Percentiles rank a stretch among this genome's conserved stretches.
These are phyloP conservation scores for Trebouxia sp. DNA, from an alignment of 139 green algal genomes.

Conservation along the genomic window DNA sequence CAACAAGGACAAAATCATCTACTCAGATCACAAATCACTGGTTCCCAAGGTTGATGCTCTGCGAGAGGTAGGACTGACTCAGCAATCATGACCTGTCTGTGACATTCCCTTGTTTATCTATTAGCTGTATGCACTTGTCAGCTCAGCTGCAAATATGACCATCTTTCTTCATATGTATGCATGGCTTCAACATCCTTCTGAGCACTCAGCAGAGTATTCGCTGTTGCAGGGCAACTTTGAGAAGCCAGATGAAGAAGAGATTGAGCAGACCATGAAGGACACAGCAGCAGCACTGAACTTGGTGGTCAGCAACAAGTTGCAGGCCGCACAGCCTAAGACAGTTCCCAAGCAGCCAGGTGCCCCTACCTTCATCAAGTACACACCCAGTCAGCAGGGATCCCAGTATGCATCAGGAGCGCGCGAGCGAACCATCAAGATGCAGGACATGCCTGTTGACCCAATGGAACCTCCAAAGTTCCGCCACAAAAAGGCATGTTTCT, in stretches of 20 bases:
- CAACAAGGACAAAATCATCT: constrained; percentile 76
- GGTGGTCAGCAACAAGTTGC: constrained; percentile 79
- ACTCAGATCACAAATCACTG: constrained; percentile 75
- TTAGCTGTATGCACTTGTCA: no score
- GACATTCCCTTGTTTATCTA: no score
- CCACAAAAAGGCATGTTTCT: constrained; percentile 72
- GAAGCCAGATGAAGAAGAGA: constrained; percentile 83
- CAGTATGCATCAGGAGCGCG: constrained; percentile 69
- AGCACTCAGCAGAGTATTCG: background rate
- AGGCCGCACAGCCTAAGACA: constrained; percentile 76
- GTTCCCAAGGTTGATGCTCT: constrained; percentile 82
- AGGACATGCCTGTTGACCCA: constrained; percentile 94
- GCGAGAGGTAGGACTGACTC: background rate
- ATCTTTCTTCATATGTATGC: no score
- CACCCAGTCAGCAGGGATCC: constrained; percentile 69
- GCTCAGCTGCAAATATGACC: no score
- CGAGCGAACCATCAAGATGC: constrained; percentile 96
- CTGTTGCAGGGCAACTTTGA: constrained; percentile 44
- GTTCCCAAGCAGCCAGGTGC: constrained; percentile 72
- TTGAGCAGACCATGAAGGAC: constrained; percentile 64
- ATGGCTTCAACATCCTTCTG: background rate
- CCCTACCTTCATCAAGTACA: constrained; percentile 96
- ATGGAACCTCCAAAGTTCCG: constrained; percentile 97
- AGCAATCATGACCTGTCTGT: no score
- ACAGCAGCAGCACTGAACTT: constrained; percentile 72